Conservation (phyloP, 2,329 filamentous ascomycete species). For the Epichloe hybrida region DNA sequence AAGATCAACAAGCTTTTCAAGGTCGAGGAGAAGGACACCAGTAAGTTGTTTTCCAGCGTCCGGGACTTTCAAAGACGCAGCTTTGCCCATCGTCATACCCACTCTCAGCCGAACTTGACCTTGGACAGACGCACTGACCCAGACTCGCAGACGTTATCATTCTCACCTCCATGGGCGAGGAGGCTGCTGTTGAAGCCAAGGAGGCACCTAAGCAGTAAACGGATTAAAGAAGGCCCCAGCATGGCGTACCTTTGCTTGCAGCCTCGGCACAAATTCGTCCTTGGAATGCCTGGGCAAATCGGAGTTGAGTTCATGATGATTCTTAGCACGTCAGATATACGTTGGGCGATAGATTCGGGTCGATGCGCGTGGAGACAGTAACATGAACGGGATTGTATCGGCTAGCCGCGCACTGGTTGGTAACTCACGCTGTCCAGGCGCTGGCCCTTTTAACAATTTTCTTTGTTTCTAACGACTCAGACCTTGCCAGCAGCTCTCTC, state of each 20-base stretch:
- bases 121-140: neutral
- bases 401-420: conserved; percentile 24
- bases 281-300: conserved; percentile 14
- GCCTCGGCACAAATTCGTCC: conserved; percentile 11
- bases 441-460: conserved; percentile 14
- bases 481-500: conserved; percentile 17
- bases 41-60: conserved; percentile 43
- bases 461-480: conserved; percentile 24
- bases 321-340: conserved; percentile 21
- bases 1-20: conserved; percentile 74
- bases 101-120: neutral
- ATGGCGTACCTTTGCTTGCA: conserved; percentile 13
- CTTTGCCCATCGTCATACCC: neutral
- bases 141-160: conserved; percentile 65
- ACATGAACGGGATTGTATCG: conserved; percentile 32
- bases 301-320: conserved; percentile 17
- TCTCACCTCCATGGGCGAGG: conserved; percentile 92
- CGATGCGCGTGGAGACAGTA: conserved; percentile 25
- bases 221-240: conserved; percentile 8
- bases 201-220: conserved; percentile 51
- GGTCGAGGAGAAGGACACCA: conserved; percentile 80
- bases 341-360: conserved; percentile 26
- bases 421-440: conserved; percentile 13
- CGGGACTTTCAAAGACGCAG: neutral
- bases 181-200: conserved; percentile 85